phyloP scores from a whole-genome alignment of 2,329 filamentous ascomycete genomes.

The Rachicladosporium sp. region DNA sequence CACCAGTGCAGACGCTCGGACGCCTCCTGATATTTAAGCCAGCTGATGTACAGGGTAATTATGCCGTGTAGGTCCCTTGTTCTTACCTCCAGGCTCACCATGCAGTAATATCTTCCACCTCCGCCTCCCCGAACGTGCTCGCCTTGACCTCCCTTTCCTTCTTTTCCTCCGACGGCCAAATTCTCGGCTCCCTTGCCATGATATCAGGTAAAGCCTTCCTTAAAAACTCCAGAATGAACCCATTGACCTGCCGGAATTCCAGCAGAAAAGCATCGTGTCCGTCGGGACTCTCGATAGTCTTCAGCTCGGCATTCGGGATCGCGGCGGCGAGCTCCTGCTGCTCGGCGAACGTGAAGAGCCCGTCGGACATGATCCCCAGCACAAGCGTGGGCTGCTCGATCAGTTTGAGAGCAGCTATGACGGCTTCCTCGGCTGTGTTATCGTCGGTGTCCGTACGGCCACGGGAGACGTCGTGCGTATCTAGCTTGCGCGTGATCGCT shows the following conservation, averaged over 20 bases:
- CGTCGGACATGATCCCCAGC: constrained; percentile 88
- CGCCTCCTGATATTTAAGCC: no score
- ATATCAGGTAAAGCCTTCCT: constrained; percentile 75
- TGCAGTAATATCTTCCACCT: constrained; percentile 90
- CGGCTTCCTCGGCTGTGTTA: constrained; percentile 32
- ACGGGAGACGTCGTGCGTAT: constrained; percentile 89
- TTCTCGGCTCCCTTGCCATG: constrained; percentile 47
- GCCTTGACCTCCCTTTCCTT: constrained; percentile 60
- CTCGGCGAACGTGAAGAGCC: constrained; percentile 92
- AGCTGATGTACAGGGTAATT: no score
- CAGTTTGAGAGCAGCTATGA: constrained; percentile 62
- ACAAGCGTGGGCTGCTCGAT: constrained; percentile 86
- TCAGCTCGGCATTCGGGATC: constrained; percentile 64
- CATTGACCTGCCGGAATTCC: constrained; percentile 95
- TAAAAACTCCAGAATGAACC: constrained; percentile 72
- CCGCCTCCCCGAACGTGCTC: constrained; percentile 88
- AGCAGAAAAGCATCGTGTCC: constrained; percentile 93
- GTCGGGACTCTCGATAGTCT: constrained; percentile 85
- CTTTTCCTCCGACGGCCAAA: constrained; percentile 34
- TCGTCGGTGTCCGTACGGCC: constrained; percentile 38
- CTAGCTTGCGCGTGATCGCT: constrained; percentile 91
- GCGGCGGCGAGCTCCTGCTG: constrained; percentile 80
- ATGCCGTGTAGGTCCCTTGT: no score
- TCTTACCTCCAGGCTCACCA: constrained; percentile 46
- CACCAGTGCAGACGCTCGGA: no score